Evolutionary conservation across 108 stramenopile species (phyloP).

Genomic region (Nannochloropsis gaditana): DNA sequence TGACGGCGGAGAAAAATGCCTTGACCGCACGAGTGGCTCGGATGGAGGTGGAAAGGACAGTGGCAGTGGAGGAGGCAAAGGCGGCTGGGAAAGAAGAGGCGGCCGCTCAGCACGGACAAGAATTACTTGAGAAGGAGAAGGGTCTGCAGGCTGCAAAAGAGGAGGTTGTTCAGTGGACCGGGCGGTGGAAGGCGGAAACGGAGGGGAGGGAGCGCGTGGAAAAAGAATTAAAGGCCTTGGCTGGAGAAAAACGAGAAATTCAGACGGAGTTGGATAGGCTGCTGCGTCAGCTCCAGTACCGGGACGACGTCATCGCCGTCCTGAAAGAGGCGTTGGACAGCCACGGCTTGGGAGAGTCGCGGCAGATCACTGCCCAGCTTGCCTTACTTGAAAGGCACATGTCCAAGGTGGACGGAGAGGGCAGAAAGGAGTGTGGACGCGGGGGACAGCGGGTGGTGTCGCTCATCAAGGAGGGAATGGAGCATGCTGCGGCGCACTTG

Average conservation of each 20-base stretch:
- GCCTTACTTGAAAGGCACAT: background rate
- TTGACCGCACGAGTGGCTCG: background rate
- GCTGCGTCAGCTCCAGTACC: background rate
- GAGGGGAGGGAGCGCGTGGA: background rate
- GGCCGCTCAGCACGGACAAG: background rate
- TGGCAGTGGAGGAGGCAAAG: background rate
- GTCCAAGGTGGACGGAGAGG: background rate
- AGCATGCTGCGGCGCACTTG: constrained; percentile 16
- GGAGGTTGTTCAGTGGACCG: background rate
- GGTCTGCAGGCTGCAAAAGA: background rate
- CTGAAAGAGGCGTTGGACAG: constrained; percentile 2
- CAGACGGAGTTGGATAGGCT: background rate
- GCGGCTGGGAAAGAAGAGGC: background rate
- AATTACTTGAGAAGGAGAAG: background rate
- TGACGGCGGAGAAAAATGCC: background rate
- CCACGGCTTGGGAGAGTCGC: background rate
- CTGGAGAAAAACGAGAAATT: background rate
- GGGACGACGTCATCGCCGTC: background rate
- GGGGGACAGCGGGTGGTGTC: background rate
- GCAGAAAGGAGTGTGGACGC: background rate
- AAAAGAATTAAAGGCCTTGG: background rate
- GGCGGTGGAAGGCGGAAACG: background rate
- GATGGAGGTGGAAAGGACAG: background rate
- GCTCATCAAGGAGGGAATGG: constrained; percentile 17
- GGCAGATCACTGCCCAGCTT: background rate